Evolutionary conservation across 1,284 basidiomycete genomes (phyloP).

Genomic region (Tylopilus sp.): DNA sequence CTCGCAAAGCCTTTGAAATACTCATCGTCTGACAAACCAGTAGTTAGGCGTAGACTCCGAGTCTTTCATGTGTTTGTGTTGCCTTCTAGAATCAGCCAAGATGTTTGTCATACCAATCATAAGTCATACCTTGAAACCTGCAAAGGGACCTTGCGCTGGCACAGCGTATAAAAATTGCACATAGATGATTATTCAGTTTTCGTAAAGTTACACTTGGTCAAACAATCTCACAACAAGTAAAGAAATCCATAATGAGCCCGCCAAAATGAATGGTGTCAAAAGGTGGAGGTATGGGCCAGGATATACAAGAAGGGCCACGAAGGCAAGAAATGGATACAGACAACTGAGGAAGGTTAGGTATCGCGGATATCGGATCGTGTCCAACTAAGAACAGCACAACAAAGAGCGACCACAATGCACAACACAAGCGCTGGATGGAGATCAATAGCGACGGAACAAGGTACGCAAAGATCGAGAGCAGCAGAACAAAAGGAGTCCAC

Average conservation of each 20-base stretch:
- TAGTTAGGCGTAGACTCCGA: too few relatives aligned
- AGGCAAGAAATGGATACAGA: constrained; percentile 18
- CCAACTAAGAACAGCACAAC: constrained; percentile 22
- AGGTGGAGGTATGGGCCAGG: constrained; percentile 2
- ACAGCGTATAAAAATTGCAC: constrained; percentile 2
- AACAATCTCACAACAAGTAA: constrained; percentile 24
- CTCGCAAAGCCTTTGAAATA: too few relatives aligned
- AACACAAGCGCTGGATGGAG: constrained; percentile 23
- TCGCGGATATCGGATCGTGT: constrained; percentile 17
- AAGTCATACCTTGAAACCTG: too few relatives aligned
- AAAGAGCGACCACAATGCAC: constrained; percentile 18
- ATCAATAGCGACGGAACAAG: constrained; percentile 27
- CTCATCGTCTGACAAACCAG: too few relatives aligned
- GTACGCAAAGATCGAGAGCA: constrained; percentile 38
- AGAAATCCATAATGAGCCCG: constrained; percentile 21
- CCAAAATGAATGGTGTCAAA: constrained; percentile 12
- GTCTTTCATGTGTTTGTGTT: too few relatives aligned
- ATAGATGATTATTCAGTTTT: constrained; percentile 33
- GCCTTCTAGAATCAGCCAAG: too few relatives aligned
- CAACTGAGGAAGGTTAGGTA: constrained; percentile 28
- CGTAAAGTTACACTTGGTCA: constrained; percentile 43
- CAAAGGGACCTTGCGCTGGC: too few relatives aligned
- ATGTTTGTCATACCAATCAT: too few relatives aligned
- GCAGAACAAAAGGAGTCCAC: constrained; percentile 29
- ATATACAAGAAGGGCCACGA: constrained; percentile 39